Evolutionary conservation across 1,284 basidiomycete species (phyloP), one percentile per base, ranked within the genome.

Genomic region (Moniliella sp.): DNA sequence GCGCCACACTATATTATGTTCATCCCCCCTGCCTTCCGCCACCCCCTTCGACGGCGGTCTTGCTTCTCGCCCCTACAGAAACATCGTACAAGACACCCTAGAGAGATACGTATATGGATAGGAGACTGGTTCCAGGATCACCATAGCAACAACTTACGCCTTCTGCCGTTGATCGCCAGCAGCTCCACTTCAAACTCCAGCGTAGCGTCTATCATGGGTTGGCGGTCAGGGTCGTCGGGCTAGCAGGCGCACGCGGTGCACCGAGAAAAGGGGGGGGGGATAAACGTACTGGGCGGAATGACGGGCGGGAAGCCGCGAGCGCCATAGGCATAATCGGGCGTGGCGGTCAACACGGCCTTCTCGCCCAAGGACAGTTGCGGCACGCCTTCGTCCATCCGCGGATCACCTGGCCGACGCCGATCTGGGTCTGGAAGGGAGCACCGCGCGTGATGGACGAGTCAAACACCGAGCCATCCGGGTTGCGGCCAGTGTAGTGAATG

Each of bases 311-410:
- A 39, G 15, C 36, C 27, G 9, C 36, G 31, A 9, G 39, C 31
- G 13, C 55, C 61, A 43, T 63, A 64, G 11, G 52, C 62, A 36
- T 61, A 62, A 43, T 62, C 54, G 13, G 60, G 55, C 19, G 54
- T 46, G 55, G 47, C 52, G 34, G 36, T 35, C 15, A 60, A 36
- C 26, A 43, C 45, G 13, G 59, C 62, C 44, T 57, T 57, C 43
- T 64, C 46, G 25, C 63, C 63, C 18, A 64, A 32, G 25, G 48
- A 54, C 30, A 64, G 51, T 46, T 64, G 60, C 3, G 57, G 60
- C 15, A 61, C 61, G 31, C 62, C 62, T 46, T 64, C 56, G 39
- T 63, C 63, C 62, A 64, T 25, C 55, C 60, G 33, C 52, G 48
- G 41, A 62, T 62, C 25, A 64, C 62, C n/a, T 43, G 59, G 15